Percentiles rank a stretch among this genome's conserved stretches.
Conservation (phyloP, 352 stramenopile species). For the Globisporangium lucens region DNA sequence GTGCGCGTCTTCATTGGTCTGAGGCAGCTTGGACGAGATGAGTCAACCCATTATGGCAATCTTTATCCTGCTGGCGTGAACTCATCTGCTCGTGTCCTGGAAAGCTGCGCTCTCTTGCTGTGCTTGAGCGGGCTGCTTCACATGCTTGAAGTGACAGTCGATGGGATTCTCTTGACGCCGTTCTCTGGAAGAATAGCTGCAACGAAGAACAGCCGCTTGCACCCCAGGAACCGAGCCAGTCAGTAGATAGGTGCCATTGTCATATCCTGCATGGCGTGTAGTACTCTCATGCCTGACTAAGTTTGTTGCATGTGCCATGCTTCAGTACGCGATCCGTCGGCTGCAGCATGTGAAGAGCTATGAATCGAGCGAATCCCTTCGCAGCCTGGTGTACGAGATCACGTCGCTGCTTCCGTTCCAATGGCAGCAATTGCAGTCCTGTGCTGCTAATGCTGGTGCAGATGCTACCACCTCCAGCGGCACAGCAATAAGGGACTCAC, state of each 20-base stretch:
- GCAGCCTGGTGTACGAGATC: slow-evolving; percentile 34
- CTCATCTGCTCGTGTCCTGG: background rate
- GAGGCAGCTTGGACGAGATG: background rate
- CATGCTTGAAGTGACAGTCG: slow-evolving; percentile 20
- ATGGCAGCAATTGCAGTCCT: slow-evolving; percentile 26
- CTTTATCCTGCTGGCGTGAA: no score
- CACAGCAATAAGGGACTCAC: background rate
- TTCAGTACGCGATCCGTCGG: slow-evolving; percentile 45
- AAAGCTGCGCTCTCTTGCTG: slow-evolving; percentile 27
- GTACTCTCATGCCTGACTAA: no score
- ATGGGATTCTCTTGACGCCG: slow-evolving; percentile 17
- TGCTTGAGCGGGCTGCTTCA: slow-evolving; percentile 21
- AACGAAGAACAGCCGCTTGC: background rate
- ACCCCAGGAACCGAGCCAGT: slow-evolving; percentile 17
- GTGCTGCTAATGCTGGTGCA: background rate
- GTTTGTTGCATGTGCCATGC: background rate
- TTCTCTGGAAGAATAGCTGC: slow-evolving; percentile 19
- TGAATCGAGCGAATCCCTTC: slow-evolving; percentile 21
- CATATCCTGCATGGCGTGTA: no score
- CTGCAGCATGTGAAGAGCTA: slow-evolving; percentile 30
- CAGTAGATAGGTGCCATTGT: background rate
- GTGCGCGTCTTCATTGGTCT: background rate
- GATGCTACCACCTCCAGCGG: background rate
- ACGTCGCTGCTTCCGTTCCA: slow-evolving; percentile 29
- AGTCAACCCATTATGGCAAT: background rate